Evolutionary conservation across 345 rosid genomes (phyloP), one percentile per base, ranked within the genome.

Genomic region (Aegle marmelos): DNA sequence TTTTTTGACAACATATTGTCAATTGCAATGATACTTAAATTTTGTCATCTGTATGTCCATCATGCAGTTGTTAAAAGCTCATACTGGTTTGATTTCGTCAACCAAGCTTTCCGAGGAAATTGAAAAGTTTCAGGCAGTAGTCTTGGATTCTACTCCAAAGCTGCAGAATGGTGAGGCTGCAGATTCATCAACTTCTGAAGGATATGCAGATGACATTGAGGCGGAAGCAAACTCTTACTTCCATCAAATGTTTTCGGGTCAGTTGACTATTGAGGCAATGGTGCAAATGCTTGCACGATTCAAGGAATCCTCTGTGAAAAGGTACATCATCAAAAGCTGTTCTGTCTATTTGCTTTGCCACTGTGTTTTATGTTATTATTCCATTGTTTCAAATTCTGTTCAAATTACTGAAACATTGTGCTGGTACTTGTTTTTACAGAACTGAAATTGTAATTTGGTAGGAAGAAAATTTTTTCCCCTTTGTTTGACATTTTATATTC

Each of bases 221-320:
- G 79, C 83, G 10, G 99, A 96, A 85, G 99, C 98, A 72, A 96
- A 96, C 81, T 90, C 97, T 74, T 94, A 92, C 78, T 96, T 96
- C 82, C 99, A 91, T 82, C 91, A 94, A 81, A 96, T 94, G 97
- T 96, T 94, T 85, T 94, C 97, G 78, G 91, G 91, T 79, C 93
- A 86, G 83, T 79, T 96, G 86, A 85, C 91, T 78, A 88, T 90
- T 73, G 99, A 96, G 72, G 87, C 93, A 31, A 92, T 96, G 97
- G 97, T 96, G 79, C 98, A 94, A 81, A 94, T 91, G 94, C 99
- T 96, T 84, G 90, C 97, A 14, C 90, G 87, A 63, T 94, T 91
- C 86, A 96, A 91, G 86, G 98, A 94, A 78, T 96, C 98, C 63
- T 81, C 89, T 69, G 87, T 88, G 54, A 84, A 77, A 79, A 94